Evolutionary conservation across 192 early-diverging fungal genomes (phyloP).

Genomic region (Podila epigama): DNA sequence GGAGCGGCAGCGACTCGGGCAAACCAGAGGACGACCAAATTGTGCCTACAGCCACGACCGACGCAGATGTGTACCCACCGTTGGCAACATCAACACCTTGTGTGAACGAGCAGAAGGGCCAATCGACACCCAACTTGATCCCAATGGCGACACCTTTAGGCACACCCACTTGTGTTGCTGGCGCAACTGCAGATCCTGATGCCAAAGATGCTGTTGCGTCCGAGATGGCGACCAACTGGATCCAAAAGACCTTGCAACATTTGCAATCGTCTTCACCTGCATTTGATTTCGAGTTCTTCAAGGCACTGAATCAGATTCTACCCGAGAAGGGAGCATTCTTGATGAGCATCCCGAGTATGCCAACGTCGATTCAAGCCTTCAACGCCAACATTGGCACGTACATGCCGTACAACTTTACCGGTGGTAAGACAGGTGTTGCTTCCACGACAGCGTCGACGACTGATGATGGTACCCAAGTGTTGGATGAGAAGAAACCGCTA

Average conservation of each 20-base stretch:
- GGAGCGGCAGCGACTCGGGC: conserved; percentile 25
- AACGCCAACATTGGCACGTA: conserved; percentile 47
- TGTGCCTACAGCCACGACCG: neutral
- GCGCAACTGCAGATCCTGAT: too few relatives aligned
- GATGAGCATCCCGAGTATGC: conserved; percentile 50
- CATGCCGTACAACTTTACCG: conserved; percentile 49
- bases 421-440: conserved; percentile 34
- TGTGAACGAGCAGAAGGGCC: too few relatives aligned
- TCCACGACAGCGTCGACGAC: too few relatives aligned
- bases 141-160: conserved; percentile 36
- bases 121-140: conserved; percentile 32
- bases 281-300: conserved; percentile 41
- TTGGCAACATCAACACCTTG: too few relatives aligned
- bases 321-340: conserved; percentile 46
- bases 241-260: conserved; percentile 53
- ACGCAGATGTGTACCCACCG: too few relatives aligned
- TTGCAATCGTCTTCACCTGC: conserved; percentile 41
- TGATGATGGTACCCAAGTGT: neutral
- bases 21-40: conserved; percentile 7
- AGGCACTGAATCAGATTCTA: conserved; percentile 38
- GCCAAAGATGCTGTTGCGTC: conserved; percentile 37
- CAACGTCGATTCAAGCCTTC: conserved; percentile 40
- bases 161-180: too few relatives aligned
- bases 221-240: conserved; percentile 48
- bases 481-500: conserved; percentile 24